Base-by-base conservation (phyloP, 306 rosid species). In the Mimosa bimucronata region DNA sequence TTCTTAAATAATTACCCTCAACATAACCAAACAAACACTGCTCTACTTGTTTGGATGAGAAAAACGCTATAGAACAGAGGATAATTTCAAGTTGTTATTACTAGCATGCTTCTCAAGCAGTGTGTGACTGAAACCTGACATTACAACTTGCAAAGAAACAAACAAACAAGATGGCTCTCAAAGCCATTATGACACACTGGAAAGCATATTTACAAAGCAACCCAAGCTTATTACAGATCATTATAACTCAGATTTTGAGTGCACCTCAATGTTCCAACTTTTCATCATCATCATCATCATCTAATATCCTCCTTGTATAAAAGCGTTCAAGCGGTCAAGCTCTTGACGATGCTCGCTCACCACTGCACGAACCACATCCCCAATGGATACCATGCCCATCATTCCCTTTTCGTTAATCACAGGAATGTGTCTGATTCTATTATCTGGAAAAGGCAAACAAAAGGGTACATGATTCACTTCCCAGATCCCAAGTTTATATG, bases 301-400 rank as follows among this genome's bases (percentile, higher is more conserved):
- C 78, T 89, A 96, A 83, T 96, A 96, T 69, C 99, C 99, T 10
- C 99, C 99, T 60, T 96, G 99, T 79, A 96, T 96, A 71, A 4
- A 96, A 74, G 98, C 99, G 78, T 93, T 96, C 90, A 96, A 75
- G 82, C 99, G 98, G 75, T 91, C 86, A 3, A 96, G 94, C 91
- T 96, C 99, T 86, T 91, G 93, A 6, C 99, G 91, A 76, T 96
- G 97, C 92, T 96, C 99, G 0, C 91, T 87, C 80, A 96, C 99
- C 42, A 96, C 98, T 21, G 99, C 99, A 61, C 99, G 97, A 80
- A 96, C 99, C 50, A 96, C 99, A 10, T 96, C 99, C 45, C 99
- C 99, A 26, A 96, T 96, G 28, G 99, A 96, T 84, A 96, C 97
- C 99, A 96, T 96, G 78, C 98, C 99, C 1, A 88, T n/a, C 99